phyloP scores from a whole-genome alignment of 495 filamentous ascomycete species.

The Barbatosphaeria neglecta region DNA sequence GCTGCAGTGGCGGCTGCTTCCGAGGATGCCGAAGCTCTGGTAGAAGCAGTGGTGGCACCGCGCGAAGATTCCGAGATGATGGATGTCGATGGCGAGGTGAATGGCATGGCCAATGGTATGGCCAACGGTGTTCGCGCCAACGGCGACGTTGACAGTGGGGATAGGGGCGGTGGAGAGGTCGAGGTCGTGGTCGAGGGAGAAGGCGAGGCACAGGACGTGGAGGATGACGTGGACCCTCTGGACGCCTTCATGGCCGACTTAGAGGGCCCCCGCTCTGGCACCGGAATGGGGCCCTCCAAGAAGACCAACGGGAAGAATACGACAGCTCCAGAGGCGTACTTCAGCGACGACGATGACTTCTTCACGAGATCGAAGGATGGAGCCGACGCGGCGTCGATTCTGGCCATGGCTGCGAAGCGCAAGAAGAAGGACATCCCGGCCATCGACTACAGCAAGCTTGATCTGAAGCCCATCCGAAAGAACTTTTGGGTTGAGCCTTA shows the following conservation, averaged over 20 bases:
- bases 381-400: slow-evolving; percentile 65
- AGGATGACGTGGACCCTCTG: slow-evolving; percentile 79
- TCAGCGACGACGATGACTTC: slow-evolving; percentile 71
- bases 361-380: slow-evolving; percentile 62
- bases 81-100: slow-evolving; percentile 47
- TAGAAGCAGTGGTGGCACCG: slow-evolving; percentile 31
- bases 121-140: slow-evolving; percentile 53
- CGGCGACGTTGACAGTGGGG: no score
- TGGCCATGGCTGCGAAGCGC: slow-evolving; percentile 78
- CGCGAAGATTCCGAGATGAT: slow-evolving; percentile 14
- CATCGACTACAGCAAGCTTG: slow-evolving; percentile 72
- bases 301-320: slow-evolving; percentile 24
- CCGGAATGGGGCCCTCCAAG: slow-evolving; percentile 31
- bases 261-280: slow-evolving; percentile 15
- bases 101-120: slow-evolving; percentile 96
- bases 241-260: slow-evolving; percentile 93
- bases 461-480: slow-evolving; percentile 79
- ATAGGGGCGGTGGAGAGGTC: no score
- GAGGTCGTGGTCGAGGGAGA: slow-evolving; percentile 17
- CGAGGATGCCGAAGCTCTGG: not conserved
- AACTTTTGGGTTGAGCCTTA: slow-evolving; percentile 86
- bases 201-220: slow-evolving; percentile 33
- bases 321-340: slow-evolving; percentile 71
- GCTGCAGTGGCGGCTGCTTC: not conserved
- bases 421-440: slow-evolving; percentile 94